phyloP scores from a whole-genome alignment of 352 stramenopile species.

The Globisporangium viniferum region DNA sequence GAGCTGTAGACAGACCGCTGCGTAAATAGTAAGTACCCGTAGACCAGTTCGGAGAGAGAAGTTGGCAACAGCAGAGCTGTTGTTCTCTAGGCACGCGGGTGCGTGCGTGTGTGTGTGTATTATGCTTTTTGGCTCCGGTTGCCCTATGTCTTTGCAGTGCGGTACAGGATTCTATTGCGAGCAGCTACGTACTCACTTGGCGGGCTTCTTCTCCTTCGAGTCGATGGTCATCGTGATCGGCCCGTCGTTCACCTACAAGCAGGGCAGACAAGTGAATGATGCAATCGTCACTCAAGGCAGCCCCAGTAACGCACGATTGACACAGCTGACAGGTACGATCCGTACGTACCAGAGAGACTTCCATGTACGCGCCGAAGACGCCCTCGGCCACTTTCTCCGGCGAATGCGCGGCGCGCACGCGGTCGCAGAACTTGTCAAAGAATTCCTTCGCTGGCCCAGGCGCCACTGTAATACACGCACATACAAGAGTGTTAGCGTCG shows the following conservation, averaged over 20 bases:
- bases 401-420: constrained; percentile 54
- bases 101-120: not conserved
- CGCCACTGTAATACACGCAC: constrained; percentile 37
- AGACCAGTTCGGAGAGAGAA: not conserved
- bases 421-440: constrained; percentile 70
- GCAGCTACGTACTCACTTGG: constrained; percentile 1
- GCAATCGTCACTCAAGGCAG: not conserved
- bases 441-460: constrained; percentile 64
- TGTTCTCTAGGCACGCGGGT: not conserved
- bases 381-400: constrained; percentile 73
- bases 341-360: constrained; percentile 64
- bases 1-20: not conserved
- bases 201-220: constrained; percentile 53
- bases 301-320: not conserved
- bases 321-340: not conserved
- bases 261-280: not conserved
- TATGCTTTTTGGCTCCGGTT: not conserved
- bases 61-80: not conserved
- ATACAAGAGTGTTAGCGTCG: not conserved
- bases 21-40: not conserved
- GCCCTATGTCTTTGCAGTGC: not conserved
- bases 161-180: not conserved
- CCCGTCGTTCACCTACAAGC: constrained; percentile 67
- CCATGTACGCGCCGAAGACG: constrained; percentile 84
- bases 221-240: constrained; percentile 84